A percentile compares a stretch with the other conserved stretches of the same genome.
Evolutionary conservation across 2,329 filamentous ascomycete species (phyloP).

Genomic region (Diplodia intermedia): DNA sequence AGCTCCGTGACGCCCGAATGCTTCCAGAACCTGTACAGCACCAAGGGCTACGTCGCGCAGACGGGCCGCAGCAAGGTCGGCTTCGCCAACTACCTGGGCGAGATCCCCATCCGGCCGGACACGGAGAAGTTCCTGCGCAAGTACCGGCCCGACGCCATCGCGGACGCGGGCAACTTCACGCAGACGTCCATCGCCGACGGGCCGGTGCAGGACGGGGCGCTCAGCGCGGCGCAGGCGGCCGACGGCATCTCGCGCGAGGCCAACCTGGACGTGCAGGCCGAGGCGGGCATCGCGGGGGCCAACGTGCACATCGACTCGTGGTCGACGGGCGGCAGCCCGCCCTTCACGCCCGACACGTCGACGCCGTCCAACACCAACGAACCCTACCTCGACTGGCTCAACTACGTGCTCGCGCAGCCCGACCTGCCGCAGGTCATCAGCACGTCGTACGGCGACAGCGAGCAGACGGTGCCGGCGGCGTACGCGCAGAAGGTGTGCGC

Average conservation of each 20-base stretch:
- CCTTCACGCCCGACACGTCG: constrained; percentile 54
- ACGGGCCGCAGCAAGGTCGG: constrained; percentile 56
- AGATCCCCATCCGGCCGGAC: constrained; percentile 60
- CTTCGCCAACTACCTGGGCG: constrained; percentile 62
- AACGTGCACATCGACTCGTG: constrained; percentile 62
- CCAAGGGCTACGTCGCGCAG: constrained; percentile 59
- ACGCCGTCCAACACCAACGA: constrained; percentile 40
- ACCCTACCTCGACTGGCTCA: constrained; percentile 67
- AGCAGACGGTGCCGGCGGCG: constrained; percentile 66
- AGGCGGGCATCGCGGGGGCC: constrained; percentile 62
- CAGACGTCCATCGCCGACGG: constrained; percentile 42
- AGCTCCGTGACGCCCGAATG: constrained; percentile 59
- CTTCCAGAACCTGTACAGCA: constrained; percentile 62
- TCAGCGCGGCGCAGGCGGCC: constrained; percentile 10
- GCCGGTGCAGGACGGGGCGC: constrained; percentile 34
- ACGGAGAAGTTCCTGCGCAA: constrained; percentile 55
- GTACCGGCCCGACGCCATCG: constrained; percentile 60
- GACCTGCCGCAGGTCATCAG: constrained; percentile 69
- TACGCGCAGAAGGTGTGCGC: constrained; percentile 70
- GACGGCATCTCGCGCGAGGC: constrained; percentile 58
- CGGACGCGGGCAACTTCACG: constrained; percentile 56
- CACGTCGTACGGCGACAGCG: constrained; percentile 71
- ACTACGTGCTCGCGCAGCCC: constrained; percentile 62
- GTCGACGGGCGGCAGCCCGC: constrained; percentile 63
- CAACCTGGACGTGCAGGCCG: constrained; percentile 67